These are phyloP conservation scores for Bipolaris victoriae DNA, from an alignment of 2,329 filamentous ascomycete genomes.

Conservation along the genomic window DNA sequence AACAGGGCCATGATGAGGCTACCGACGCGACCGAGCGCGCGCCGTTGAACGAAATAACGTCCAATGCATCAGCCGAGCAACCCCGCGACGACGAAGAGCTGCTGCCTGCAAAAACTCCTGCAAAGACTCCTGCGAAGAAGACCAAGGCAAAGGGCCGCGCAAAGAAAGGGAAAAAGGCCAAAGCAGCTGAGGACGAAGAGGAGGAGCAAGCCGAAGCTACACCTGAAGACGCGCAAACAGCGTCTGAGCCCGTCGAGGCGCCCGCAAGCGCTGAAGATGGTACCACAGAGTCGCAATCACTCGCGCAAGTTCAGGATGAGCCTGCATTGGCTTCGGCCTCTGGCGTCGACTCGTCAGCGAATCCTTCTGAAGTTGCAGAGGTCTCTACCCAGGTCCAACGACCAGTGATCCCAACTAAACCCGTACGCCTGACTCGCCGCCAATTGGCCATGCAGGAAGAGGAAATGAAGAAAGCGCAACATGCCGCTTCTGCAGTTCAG, in stretches of 20 bases:
- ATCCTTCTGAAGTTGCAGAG: constrained; percentile 30
- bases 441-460: constrained; percentile 46
- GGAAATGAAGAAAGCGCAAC: constrained; percentile 33
- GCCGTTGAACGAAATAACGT: constrained; percentile 51
- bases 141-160: constrained; percentile 28
- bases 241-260: constrained; percentile 25
- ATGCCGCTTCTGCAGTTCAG: constrained; percentile 13
- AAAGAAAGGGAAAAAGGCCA: constrained; percentile 37
- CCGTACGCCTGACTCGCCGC: constrained; percentile 43
- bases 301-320: constrained; percentile 26
- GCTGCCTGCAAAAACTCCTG: constrained; percentile 34
- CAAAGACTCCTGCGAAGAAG: constrained; percentile 45
- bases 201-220: constrained; percentile 20
- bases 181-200: constrained; percentile 26
- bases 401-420: constrained; percentile 34
- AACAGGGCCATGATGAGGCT: constrained; percentile 48
- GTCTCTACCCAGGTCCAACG: constrained; percentile 27
- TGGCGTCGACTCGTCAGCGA: constrained; percentile 16
- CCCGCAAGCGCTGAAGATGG: constrained; percentile 29
- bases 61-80: constrained; percentile 37
- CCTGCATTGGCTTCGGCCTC: not conserved
- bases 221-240: constrained; percentile 32
- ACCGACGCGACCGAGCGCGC: constrained; percentile 45
- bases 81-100: constrained; percentile 13
- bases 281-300: constrained; percentile 24